Base-by-base conservation (phyloP, 257 asterid species). In the Salvia rosmarinus region DNA sequence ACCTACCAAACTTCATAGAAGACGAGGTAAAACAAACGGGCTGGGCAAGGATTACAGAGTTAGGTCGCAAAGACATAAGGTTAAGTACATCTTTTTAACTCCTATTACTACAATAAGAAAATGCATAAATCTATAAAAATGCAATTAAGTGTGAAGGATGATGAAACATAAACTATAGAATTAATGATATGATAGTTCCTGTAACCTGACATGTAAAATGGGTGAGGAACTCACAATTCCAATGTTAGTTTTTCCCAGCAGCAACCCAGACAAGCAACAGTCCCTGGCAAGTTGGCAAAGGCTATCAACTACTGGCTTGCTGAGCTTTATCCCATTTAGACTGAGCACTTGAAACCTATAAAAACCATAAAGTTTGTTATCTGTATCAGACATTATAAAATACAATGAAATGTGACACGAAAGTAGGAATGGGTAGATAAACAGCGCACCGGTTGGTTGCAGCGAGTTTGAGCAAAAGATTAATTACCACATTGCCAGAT, bases 271-370 rank as follows among this genome's bases (percentile, higher is more conserved):
- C 81, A 95, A 83, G 83, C 86, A 82, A 75, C 95, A 77, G 51
- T 68, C 81, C 72, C 77, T 78, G 65, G 87, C 86, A 70, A 91
- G 84, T 79, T 82, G 84, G 82, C 98, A 89, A 72, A 95, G 90
- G 84, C 86, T 75, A 75, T 82, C 91, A 65, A 88, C 83, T 65
- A 91, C 88, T 51, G 89, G 88, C 81, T 83, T 87, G 88, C 88
- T 83, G 77, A 95, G 87, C 81, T 92, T 91, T 73, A 95, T 85
- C 62, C 96, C 96, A 75, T 72, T 81, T 67, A 95, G 79, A 82
- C 80, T 80, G 76, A 95, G 93, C 81, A 88, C 96, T 83, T 89
- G 95, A 85, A 95, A 88, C 80, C 99, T 94, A 68, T 49, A 52
- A 70, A 50, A 70, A 50, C 40, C 43, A 77, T 61, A 57, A 62